Percentiles rank a stretch among this genome's conserved stretches.
These are phyloP conservation scores for Gaeumannomyces tritici DNA, from an alignment of 2,329 filamentous ascomycete genomes.

Conservation along the genomic window DNA sequence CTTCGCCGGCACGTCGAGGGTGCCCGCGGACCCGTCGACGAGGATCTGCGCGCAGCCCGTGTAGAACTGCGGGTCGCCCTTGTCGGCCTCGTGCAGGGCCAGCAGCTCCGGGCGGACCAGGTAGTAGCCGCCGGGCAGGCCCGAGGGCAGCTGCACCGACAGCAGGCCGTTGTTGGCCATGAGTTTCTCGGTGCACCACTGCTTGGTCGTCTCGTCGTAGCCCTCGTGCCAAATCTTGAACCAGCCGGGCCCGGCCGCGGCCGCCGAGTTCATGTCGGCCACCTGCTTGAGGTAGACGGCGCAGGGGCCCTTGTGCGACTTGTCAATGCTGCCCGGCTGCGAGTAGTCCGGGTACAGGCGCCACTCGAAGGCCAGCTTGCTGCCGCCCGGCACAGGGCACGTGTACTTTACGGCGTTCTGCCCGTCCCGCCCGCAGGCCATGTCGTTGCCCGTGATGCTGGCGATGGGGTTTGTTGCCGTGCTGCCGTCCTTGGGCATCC, in stretches of 20 bases:
- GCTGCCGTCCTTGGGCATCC: constrained; percentile 46
- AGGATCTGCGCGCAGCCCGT: constrained; percentile 63
- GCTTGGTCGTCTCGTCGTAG: constrained; percentile 41
- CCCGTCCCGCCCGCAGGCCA: constrained; percentile 54
- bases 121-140: constrained; percentile 57
- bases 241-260: constrained; percentile 58
- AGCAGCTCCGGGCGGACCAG: constrained; percentile 63
- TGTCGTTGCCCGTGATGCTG: constrained; percentile 46
- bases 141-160: constrained; percentile 49
- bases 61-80: constrained; percentile 62
- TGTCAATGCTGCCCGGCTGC: constrained; percentile 46
- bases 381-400: constrained; percentile 39
- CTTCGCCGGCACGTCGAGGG: constrained; percentile 34
- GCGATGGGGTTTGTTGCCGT: constrained; percentile 48
- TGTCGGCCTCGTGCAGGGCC: constrained; percentile 53
- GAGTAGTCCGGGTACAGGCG: constrained; percentile 48
- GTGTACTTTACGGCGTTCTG: constrained; percentile 33
- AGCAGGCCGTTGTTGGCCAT: constrained; percentile 55
- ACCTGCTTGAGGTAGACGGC: constrained; percentile 67
- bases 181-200: constrained; percentile 65
- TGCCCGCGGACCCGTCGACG: constrained; percentile 35
- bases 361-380: constrained; percentile 57
- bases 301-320: constrained; percentile 57
- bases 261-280: constrained; percentile 37
- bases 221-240: constrained; percentile 68